A percentile compares a stretch with the other conserved stretches of the same genome.
These are phyloP conservation scores for Aspergillus ostianus DNA, from an alignment of 495 filamentous ascomycete genomes.

Conservation along the genomic window DNA sequence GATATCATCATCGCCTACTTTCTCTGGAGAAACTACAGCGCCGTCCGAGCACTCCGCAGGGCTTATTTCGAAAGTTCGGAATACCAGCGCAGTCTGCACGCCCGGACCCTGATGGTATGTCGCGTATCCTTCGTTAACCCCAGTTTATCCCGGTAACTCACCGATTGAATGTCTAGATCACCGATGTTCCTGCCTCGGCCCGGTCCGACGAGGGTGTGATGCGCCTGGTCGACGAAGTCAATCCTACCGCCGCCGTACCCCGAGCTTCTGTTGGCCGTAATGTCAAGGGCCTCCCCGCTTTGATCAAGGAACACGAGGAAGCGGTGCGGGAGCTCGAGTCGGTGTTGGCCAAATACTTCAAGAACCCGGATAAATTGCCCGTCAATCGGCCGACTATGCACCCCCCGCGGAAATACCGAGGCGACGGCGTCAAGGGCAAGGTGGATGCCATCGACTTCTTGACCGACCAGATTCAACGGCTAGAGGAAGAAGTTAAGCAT, in stretches of 20 bases:
- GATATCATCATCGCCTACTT: slow-evolving; percentile 74
- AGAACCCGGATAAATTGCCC: slow-evolving; percentile 79
- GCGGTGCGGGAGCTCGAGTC: slow-evolving; percentile 79
- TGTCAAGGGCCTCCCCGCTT: slow-evolving; percentile 77
- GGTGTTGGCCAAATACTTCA: slow-evolving; percentile 84
- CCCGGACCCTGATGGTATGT: slow-evolving; percentile 81
- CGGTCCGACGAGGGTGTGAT: slow-evolving; percentile 85
- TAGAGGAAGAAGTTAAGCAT: slow-evolving; percentile 83
- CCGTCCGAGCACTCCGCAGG: slow-evolving; percentile 65
- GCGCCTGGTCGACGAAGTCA: slow-evolving; percentile 70
- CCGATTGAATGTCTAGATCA: slow-evolving; percentile 55
- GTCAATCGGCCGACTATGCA: slow-evolving; percentile 73
- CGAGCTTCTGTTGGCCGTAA: slow-evolving; percentile 84
- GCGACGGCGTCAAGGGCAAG: slow-evolving; percentile 44
- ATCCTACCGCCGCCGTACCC: slow-evolving; percentile 72
- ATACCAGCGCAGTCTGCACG: slow-evolving; percentile 84
- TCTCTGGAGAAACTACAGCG: slow-evolving; percentile 87
- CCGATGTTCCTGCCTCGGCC: slow-evolving; percentile 72
- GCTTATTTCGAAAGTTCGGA: slow-evolving; percentile 83
- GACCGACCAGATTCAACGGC: slow-evolving; percentile 74
- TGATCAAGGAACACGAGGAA: slow-evolving; percentile 82
- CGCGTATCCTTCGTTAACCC: background rate
- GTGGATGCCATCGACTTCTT: slow-evolving; percentile 95
- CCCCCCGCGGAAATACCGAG: slow-evolving; percentile 68
- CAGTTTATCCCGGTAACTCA: slow-evolving; percentile 5